Evolutionary conservation across 2,329 filamentous ascomycete genomes (phyloP).

Genomic region (Xylaria sp.): DNA sequence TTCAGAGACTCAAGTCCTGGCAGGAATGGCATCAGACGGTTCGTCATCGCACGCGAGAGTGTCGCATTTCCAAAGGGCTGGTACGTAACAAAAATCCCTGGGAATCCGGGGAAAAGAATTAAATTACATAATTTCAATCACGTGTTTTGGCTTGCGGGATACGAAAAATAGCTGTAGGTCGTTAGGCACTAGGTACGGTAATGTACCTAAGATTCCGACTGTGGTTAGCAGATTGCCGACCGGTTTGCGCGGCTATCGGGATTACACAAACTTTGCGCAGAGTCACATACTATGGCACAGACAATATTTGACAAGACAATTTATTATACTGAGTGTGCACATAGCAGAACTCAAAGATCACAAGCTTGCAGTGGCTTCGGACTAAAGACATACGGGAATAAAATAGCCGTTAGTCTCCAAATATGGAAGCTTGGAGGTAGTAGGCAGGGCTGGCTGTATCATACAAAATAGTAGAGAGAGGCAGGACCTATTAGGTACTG

Average conservation of each 20-base stretch:
- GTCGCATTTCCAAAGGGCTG: constrained; percentile 23
- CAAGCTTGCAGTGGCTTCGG: no score
- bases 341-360: no score
- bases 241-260: constrained; percentile 28
- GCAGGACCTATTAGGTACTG: neutral
- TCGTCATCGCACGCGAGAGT: constrained; percentile 31
- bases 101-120: constrained; percentile 7
- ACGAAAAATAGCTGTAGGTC: neutral
- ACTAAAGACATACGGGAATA: no score
- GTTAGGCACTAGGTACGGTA: no score
- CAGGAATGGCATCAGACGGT: constrained; percentile 1
- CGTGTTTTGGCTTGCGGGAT: neutral
- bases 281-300: neutral
- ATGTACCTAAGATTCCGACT: neutral
- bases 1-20: no score
- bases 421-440: no score
- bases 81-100: constrained; percentile 5
- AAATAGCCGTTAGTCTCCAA: no score
- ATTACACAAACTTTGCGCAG: neutral
- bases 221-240: neutral
- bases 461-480: no score
- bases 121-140: constrained; percentile 6
- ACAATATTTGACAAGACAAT: no score
- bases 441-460: no score
- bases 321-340: no score